These are phyloP conservation scores for Fraxinus sp. DNA, from an alignment of 305 asterid species.

Conservation along the genomic window DNA sequence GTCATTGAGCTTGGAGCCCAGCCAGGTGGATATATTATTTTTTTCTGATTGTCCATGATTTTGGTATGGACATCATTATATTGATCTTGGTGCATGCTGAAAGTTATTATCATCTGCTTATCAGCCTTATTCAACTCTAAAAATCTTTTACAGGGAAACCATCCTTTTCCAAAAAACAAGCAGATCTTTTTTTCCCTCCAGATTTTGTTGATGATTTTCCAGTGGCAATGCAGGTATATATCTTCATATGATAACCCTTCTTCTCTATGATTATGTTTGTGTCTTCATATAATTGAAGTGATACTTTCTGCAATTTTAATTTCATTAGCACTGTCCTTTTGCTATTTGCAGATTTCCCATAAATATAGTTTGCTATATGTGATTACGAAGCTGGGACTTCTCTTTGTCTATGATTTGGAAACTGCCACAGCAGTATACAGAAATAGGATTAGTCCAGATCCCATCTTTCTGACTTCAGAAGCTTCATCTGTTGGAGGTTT, in stretches of 20 bases:
- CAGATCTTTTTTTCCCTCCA: conserved; percentile 97
- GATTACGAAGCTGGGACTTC: conserved; percentile 97
- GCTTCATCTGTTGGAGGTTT: conserved; percentile 96
- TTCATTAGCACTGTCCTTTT: conserved; percentile 18
- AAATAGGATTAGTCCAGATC: conserved; percentile 99
- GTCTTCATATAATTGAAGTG: not conserved
- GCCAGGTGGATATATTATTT: conserved; percentile 56
- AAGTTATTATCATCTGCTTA: not conserved
- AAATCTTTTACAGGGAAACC: conserved; percentile 71
- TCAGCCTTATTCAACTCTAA: conserved; percentile 8
- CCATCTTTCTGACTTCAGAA: conserved; percentile 90
- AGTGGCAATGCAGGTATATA: conserved; percentile 55
- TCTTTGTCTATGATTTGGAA: conserved; percentile 95
- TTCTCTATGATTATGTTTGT: not conserved
- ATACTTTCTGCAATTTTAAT: conserved; percentile 9
- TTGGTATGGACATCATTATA: conserved; percentile 12
- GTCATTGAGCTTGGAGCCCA: conserved; percentile 98
- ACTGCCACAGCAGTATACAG: conserved; percentile 94
- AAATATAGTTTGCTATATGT: conserved; percentile 88
- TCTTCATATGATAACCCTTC: conserved; percentile 10
- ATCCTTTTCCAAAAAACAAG: conserved; percentile 89
- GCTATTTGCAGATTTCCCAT: conserved; percentile 76
- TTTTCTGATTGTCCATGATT: not conserved
- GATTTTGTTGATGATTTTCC: conserved; percentile 89
- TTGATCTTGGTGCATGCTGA: conserved; percentile 6